Base-by-base conservation (phyloP, 345 rosid genomes). In the Populus deltoides region DNA sequence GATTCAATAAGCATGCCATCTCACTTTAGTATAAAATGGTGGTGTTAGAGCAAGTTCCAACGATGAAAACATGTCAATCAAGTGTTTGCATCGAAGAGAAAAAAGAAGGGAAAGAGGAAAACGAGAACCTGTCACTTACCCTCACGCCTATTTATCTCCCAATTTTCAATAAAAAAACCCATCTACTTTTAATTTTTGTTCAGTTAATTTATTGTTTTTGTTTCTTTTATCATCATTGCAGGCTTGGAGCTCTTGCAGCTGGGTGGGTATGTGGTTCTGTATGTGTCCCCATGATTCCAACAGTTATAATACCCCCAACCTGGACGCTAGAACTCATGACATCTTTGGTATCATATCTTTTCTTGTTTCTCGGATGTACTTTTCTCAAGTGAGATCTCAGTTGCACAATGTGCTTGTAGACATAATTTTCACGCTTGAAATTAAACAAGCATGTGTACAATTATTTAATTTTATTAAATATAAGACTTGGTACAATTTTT, bases 291-390 rank as follows among this genome's bases (percentile, higher is more conserved):
- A 83, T 90, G 93, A 86, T 96, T 74, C 99, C 98, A 11, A 85
- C 91, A 10, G 79, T 85, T 71, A 70, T 92, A 53, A 74, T 92
- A 36, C 88, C 85, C 75, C 98, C 95, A 11, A 89, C 94, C n/a
- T 96, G 99, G 99, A 90, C 95, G 11, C 98, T 96, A 0, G 99
- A 96, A 85, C 98, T 96, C 81, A 63, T 92, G 75, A 96, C 99
- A 41, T 91, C 99, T 38, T 80, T 96, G 73, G 97, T 93, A 51
- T 93, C 89, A 2, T 96, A 92, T 74, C 74, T 74, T 68, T 90
- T 90, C 90, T 82, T 96, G 90, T 96, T 93, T 84, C 86, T 93
- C 43, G 95, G 83, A 16, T 93, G 99, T 85, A 91, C 97, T 78
- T 92, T 93, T 77, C 91, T 93, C 79, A 93, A 93, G 85, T 96